Evolutionary conservation across 2,329 filamentous ascomycete species (phyloP).

Genomic region (Elsinoe necatrix): DNA sequence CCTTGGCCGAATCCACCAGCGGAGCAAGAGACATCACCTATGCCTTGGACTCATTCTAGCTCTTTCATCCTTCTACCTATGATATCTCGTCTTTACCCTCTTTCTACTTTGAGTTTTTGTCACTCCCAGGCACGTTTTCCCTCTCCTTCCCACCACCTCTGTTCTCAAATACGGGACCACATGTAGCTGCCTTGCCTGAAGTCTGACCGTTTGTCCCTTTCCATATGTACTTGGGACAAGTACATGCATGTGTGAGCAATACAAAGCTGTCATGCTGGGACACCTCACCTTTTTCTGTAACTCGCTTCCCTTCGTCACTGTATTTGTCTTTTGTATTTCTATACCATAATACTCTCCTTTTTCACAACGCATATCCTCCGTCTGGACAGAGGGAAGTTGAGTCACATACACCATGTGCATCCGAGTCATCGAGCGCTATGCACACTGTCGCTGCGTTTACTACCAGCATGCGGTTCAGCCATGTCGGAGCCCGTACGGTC

Average conservation of each 20-base stretch:
- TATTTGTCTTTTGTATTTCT: background rate
- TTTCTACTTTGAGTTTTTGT: background rate
- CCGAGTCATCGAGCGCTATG: slow-evolving; percentile 76
- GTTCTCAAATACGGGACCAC: background rate
- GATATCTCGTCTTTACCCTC: background rate
- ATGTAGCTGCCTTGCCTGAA: background rate
- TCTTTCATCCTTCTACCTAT: background rate
- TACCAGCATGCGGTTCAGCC: slow-evolving; percentile 80
- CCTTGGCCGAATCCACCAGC: background rate
- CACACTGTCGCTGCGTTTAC: slow-evolving; percentile 80
- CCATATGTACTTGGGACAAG: background rate
- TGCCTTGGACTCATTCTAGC: background rate
- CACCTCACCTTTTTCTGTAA: background rate
- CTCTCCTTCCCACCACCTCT: background rate
- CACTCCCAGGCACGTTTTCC: background rate
- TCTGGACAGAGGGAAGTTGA: background rate
- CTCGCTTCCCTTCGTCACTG: background rate
- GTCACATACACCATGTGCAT: slow-evolving; percentile 61
- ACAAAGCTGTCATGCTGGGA: background rate
- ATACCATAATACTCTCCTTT: background rate
- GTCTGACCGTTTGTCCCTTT: background rate
- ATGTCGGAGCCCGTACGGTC: slow-evolving; percentile 65
- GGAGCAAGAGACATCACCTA: background rate
- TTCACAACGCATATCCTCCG: background rate
- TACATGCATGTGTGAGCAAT: background rate